Conservation (phyloP, 2,329 filamentous ascomycete genomes). For the Aplosporella prunicola region DNA sequence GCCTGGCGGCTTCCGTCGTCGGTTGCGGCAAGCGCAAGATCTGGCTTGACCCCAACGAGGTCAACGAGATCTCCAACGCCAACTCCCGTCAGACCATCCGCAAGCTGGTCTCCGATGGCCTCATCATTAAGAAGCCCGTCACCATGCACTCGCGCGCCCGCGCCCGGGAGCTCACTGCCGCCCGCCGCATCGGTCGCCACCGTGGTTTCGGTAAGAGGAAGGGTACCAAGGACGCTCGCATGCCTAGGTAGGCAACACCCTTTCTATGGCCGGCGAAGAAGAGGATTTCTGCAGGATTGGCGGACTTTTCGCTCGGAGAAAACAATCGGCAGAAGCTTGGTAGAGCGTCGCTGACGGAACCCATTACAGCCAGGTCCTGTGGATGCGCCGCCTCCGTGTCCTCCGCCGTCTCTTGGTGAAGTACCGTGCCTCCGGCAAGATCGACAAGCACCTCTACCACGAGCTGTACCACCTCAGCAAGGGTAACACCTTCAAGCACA, state of each 20-base stretch:
- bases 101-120: slow-evolving; percentile 98
- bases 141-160: slow-evolving; percentile 99
- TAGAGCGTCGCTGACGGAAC: too few relatives aligned
- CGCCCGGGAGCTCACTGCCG: slow-evolving; percentile 88
- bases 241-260: slow-evolving; percentile 68
- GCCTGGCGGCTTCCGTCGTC: slow-evolving; percentile 96
- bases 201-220: slow-evolving; percentile 99
- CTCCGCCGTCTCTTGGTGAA: slow-evolving; percentile 98
- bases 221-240: slow-evolving; percentile 99
- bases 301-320: too few relatives aligned
- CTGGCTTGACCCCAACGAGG: slow-evolving; percentile 99
- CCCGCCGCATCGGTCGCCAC: slow-evolving; percentile 92
- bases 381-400: slow-evolving; percentile 99
- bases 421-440: slow-evolving; percentile 99
- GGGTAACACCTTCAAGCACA: slow-evolving; percentile 99
- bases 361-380: slow-evolving; percentile 74
- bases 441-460: slow-evolving; percentile 99
- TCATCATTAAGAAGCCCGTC: slow-evolving; percentile 99
- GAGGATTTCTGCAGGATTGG: neutral
- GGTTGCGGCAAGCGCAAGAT: slow-evolving; percentile 99
- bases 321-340: too few relatives aligned
- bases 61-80: slow-evolving; percentile 99
- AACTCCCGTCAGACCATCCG: slow-evolving; percentile 99
- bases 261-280: neutral
- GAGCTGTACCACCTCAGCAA: slow-evolving; percentile 99